These are phyloP conservation scores for Petunia hybrid DNA, from an alignment of 305 asterid species.

Conservation along the genomic window DNA sequence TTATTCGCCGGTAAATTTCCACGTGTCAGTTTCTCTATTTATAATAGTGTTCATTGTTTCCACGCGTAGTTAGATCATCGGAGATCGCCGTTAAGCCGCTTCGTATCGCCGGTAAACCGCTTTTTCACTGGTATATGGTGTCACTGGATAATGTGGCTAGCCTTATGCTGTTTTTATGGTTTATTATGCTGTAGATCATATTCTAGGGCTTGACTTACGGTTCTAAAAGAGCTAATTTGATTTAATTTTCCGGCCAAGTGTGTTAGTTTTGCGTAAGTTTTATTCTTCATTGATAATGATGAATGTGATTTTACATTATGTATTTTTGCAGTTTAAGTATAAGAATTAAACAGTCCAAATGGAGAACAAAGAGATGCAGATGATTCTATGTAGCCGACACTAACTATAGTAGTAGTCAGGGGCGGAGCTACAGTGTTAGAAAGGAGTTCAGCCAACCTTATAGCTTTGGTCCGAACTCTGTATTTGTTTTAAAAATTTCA, in stretches of 20 bases:
- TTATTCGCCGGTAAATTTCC: slow-evolving; percentile 22
- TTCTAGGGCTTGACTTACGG: slow-evolving; percentile 35
- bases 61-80: neutral
- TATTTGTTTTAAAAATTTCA: too few relatives aligned
- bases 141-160: slow-evolving; percentile 41
- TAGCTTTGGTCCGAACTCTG: too few relatives aligned
- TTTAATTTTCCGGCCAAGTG: slow-evolving; percentile 25
- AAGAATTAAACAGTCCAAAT: neutral
- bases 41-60: neutral
- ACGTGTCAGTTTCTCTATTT: slow-evolving; percentile 24
- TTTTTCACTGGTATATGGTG: neutral
- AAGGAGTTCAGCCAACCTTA: too few relatives aligned
- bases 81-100: slow-evolving; percentile 40
- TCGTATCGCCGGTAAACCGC: slow-evolving; percentile 40
- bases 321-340: neutral
- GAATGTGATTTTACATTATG: neutral
- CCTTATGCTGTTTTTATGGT: slow-evolving; percentile 31
- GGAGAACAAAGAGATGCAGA: neutral
- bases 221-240: neutral
- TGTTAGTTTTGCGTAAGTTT: neutral
- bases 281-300: neutral
- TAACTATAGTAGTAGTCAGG: neutral
- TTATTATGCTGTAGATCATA: slow-evolving; percentile 45
- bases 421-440: neutral
- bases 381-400: neutral